Base-by-base conservation (phyloP, 441 rosid species). In the Pelargonium citronellum region DNA sequence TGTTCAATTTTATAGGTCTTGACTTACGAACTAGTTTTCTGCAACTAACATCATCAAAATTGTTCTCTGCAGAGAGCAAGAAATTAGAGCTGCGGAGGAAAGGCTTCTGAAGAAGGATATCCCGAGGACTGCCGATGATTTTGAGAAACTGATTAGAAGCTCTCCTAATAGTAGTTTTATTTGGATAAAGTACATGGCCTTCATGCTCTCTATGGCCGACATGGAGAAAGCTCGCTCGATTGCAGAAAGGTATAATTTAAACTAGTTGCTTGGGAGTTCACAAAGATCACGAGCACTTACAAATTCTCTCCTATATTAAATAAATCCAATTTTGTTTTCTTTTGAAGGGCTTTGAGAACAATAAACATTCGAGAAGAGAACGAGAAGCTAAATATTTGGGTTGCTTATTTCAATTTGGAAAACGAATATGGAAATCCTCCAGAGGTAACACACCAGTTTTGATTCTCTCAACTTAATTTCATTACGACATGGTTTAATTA, bases 371-470 rank as follows among this genome's bases (percentile, higher is more conserved):
- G 95, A 64, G 99, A 92, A 83, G 99, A 95, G 85, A 85, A 75
- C 27, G 99, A 95, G 84, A 92, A 92, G 86, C 88, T 95, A 60
- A 95, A 95, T 76, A 77, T 95, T 67, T 95, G 98, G 98, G 88
- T 90, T 66, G 99, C 98, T 55, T 95, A 89, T 81, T 91, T 92
- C 82, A 95, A 92, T 79, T 79, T 95, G 86, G 99, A 95, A 82
- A 90, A 89, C 68, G 84, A 92, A 77, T 87, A 90, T 79, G 99
- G 99, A 79, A 89, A 80, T 83, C 97, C 98, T 57, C 93, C 93
- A 2, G 89, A 95, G 99, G 98, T 95, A 83, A 5, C 67, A 27
- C 27, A n/a, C 8, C 39, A 60, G 19, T 55, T 61, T 55, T 37
- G 4, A 1, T 68, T 57, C 7, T 46, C 10, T 70, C 24, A 62